phyloP scores from a whole-genome alignment of 192 early-diverging fungal genomes.

The Dissophora ornata region DNA sequence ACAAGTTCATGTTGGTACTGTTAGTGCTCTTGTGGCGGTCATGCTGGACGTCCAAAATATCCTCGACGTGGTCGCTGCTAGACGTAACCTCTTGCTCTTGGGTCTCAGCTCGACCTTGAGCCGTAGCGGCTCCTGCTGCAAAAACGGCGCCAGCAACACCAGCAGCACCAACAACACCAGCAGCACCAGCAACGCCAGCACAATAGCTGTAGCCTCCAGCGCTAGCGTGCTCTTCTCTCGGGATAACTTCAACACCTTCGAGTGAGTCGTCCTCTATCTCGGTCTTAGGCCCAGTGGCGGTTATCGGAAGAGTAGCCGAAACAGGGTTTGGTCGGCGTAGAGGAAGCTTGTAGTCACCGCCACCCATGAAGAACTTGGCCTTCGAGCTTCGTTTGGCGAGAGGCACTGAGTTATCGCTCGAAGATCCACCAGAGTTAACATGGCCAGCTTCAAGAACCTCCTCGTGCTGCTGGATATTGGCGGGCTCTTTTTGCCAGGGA shows the following conservation, averaged over 20 bases:
- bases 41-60: no score
- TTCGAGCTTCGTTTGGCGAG: slow-evolving; percentile 25
- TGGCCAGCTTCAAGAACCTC: slow-evolving; percentile 4
- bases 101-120: no score
- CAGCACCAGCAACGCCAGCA: no score
- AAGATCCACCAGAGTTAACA: background rate
- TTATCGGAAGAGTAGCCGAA: slow-evolving; percentile 1
- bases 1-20: slow-evolving; percentile 13
- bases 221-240: no score
- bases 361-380: slow-evolving; percentile 44
- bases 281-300: background rate
- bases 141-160: slow-evolving; percentile 8
- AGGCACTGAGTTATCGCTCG: background rate
- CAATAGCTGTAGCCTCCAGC: no score
- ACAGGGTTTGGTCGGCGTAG: slow-evolving; percentile 17
- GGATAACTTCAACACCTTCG: background rate
- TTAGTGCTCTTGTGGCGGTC: slow-evolving; percentile 12
- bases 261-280: background rate
- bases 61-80: no score
- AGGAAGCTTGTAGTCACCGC: slow-evolving; percentile 26
- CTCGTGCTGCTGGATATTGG: background rate
- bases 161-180: background rate
- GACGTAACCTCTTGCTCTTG: no score
- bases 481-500: slow-evolving; percentile 27
- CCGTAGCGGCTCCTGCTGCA: background rate